These are phyloP conservation scores for Alternaria solani DNA, from an alignment of 2,329 filamentous ascomycete species.

Conservation along the genomic window DNA sequence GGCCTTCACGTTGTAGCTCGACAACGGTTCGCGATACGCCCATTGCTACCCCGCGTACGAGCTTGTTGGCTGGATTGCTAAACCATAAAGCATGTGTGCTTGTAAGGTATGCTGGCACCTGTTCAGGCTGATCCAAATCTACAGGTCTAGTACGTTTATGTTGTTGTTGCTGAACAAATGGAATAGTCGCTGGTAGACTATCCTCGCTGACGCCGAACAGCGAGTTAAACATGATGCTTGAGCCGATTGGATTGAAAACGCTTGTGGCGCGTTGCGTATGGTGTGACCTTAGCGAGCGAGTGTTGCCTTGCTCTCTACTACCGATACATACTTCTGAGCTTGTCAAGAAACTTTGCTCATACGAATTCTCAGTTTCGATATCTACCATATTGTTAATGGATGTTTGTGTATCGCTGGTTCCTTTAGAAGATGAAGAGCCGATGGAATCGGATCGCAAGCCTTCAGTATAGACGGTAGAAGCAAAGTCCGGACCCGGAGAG, in stretches of 20 bases:
- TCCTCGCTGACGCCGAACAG: not conserved
- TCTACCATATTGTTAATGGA: too few relatives aligned
- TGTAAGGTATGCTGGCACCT: not conserved
- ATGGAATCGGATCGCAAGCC: not conserved
- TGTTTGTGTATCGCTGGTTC: not conserved
- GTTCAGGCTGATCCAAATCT: not conserved
- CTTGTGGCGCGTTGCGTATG: not conserved
- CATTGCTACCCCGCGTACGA: not conserved
- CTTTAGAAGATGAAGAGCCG: not conserved
- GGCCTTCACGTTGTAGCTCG: not conserved
- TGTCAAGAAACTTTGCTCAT: too few relatives aligned
- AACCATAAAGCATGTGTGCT: not conserved
- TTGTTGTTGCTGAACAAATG: not conserved
- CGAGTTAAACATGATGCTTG: slow-evolving; percentile 3
- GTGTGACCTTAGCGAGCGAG: not conserved
- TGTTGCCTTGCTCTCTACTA: not conserved
- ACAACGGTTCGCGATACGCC: not conserved
- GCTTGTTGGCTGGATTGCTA: not conserved
- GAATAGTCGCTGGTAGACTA: not conserved
- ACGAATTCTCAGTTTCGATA: too few relatives aligned
- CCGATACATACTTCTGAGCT: not conserved
- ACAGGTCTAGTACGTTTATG: not conserved
- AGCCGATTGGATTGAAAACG: not conserved
- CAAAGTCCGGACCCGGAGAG: not conserved
- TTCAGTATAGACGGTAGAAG: not conserved